Percentiles rank a stretch among this genome's conserved stretches.
Evolutionary conservation across 768 basidiomycete species (phyloP).

Genomic region (Suillus americanus): DNA sequence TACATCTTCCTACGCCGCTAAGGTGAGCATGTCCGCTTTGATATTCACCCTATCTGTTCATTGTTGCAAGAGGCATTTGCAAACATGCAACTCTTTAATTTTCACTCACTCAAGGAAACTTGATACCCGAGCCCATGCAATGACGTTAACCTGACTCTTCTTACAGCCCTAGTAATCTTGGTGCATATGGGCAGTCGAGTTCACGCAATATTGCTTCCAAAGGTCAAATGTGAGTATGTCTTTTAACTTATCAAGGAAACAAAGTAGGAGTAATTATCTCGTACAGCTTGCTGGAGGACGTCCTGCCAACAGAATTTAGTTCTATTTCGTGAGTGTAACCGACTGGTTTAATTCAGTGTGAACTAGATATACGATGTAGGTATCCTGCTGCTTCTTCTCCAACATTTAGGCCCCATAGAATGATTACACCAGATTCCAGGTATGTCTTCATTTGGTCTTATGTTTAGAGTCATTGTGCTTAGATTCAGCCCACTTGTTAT

Average conservation of each 20-base stretch:
- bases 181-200: conserved; percentile 28
- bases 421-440: conserved; percentile 35
- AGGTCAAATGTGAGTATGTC: conserved; percentile 19
- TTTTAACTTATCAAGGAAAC: background rate
- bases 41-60: background rate
- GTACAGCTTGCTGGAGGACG: conserved; percentile 1
- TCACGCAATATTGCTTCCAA: conserved; percentile 11
- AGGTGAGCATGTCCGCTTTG: conserved; percentile 20
- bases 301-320: conserved; percentile 25
- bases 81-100: background rate
- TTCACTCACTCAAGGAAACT: background rate
- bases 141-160: conserved; percentile 12
- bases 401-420: conserved; percentile 17
- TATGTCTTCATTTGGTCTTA: conserved; percentile 7
- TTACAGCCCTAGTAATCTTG: conserved; percentile 34
- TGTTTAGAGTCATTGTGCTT: conserved; percentile 5
- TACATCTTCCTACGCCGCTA: conserved; percentile 31
- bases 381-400: conserved; percentile 17
- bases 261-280: background rate
- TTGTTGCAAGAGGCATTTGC: background rate
- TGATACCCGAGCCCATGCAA: background rate
- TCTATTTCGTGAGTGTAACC: conserved; percentile 19
- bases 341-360: conserved; percentile 1
- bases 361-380: conserved; percentile 11
- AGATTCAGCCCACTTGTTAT: conserved; percentile 21